Base-by-base conservation (phyloP, 2,329 filamentous ascomycete genomes). In the Fusarium floridanum region DNA sequence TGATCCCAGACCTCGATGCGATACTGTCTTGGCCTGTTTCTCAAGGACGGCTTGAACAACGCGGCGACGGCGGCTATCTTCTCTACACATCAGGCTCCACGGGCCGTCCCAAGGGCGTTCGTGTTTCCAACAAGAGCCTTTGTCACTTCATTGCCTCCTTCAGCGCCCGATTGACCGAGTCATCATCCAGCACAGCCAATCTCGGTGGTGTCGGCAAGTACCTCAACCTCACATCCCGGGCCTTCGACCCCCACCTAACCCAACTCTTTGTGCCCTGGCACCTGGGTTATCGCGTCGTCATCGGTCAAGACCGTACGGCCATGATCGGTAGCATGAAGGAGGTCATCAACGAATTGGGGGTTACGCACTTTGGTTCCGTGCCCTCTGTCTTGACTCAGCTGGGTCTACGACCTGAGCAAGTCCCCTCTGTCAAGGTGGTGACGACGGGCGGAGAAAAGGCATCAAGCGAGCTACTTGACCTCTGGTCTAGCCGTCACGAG, bases 61-160 rank as follows among this genome's bases (percentile, higher is more conserved):
- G 6, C 5, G 45, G 34, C 17, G 1, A 36, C 9, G 70, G 70
- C 1, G 71, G 71, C 3, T 73, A 73, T 34, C 71, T 73, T 2
- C 70, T 73, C 11, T 73, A 73, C 6, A 73, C 71, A 0, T 73
- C 71, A 3, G 71, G 71, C 0, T 73, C 71, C 1, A 73, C 71
- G 1, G 71, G 71, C 1, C 71, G 66, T 0, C 71, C 71, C 9
- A 73, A 73, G 12, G 71, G 71, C 2, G 71, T 73, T 2, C 50
- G 71, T 0, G 71, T 73, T 2, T 67, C 71, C 0, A 73, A 73
- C 22, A 34, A 2, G 0, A 73, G 62, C 43, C 53, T 73, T 7
- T 63, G 57, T 1, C 71, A 73, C 27, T 73, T 71, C n/a, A 27
- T 73, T 14, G 43, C 66, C 8, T 62, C 70, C 0, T 71, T 73